A percentile compares a stretch with the other conserved stretches of the same genome.
These are phyloP conservation scores for Neonectria neomacrospora DNA, from an alignment of 2,329 filamentous ascomycete genomes.

Conservation along the genomic window DNA sequence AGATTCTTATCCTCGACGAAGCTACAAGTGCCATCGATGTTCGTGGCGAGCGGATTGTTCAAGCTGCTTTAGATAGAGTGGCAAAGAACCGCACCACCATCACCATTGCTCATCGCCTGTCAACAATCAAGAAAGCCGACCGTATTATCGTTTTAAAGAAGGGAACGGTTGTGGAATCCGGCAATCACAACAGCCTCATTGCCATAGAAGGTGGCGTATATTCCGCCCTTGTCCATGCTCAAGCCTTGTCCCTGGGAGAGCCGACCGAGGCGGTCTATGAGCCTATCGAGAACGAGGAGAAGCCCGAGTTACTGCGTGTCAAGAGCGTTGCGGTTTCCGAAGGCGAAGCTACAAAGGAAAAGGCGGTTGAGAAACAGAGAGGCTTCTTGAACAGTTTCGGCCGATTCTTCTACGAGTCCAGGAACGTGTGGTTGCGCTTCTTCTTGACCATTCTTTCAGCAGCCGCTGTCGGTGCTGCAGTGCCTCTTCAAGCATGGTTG, in stretches of 20 bases:
- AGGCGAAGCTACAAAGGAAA: slow-evolving; percentile 36
- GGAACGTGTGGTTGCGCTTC: slow-evolving; percentile 62
- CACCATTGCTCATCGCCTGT: slow-evolving; percentile 78
- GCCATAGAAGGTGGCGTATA: slow-evolving; percentile 71
- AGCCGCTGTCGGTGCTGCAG: slow-evolving; percentile 56
- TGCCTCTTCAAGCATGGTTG: slow-evolving; percentile 65
- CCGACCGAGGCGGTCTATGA: slow-evolving; percentile 51
- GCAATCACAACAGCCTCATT: slow-evolving; percentile 79
- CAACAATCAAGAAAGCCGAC: slow-evolving; percentile 81
- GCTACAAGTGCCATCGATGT: slow-evolving; percentile 75
- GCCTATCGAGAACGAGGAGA: slow-evolving; percentile 55
- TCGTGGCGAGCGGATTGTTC: slow-evolving; percentile 68
- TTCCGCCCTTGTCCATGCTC: slow-evolving; percentile 72
- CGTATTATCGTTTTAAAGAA: slow-evolving; percentile 80
- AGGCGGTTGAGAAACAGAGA: slow-evolving; percentile 47
- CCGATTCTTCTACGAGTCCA: slow-evolving; percentile 67
- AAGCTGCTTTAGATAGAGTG: slow-evolving; percentile 70
- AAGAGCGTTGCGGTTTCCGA: slow-evolving; percentile 59
- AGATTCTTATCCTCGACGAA: slow-evolving; percentile 80
- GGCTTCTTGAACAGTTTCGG: slow-evolving; percentile 66
- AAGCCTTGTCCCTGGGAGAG: slow-evolving; percentile 66
- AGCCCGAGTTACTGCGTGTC: slow-evolving; percentile 53
- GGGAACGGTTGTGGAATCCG: slow-evolving; percentile 77
- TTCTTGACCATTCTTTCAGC: slow-evolving; percentile 60
- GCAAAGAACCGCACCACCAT: slow-evolving; percentile 75